Evolutionary conservation across 768 basidiomycete species (phyloP), one percentile per base, ranked within the genome.

Genomic region (Sistotremastrum suecicum): DNA sequence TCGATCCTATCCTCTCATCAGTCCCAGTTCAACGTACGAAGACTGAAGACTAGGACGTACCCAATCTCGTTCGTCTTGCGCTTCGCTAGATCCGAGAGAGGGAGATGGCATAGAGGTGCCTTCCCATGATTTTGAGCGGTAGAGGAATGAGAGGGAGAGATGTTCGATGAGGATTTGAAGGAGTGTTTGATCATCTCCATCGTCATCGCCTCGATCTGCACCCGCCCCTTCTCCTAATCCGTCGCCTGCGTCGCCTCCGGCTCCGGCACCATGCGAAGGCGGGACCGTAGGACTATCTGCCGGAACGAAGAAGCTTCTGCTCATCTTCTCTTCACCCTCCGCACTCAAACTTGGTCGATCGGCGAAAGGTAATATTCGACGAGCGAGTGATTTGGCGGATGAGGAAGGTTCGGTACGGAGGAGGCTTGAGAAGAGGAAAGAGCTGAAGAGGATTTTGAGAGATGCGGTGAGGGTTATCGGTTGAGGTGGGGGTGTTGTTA

Each of bases 141-240:
- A 83, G 40, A 98, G 63, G 52, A 91, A 73, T 2, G 88, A 78
- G 46, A 98, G 69, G 37, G 91, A 88, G 28, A 98, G 66, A 58
- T 95, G 90, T 49, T 97, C 95, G 39, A 80, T 80, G 12, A 98
- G 66, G n/a, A 83, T 74, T 45, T 88, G 81, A 7, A 99, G 70
- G 34, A 99, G 65, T 0, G 74, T 75, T 52, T 87, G 80, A 39
- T 65, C 65, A 7, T 61, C 62, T 40, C 70, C 69, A 35, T 68
- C 68, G 20, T 20, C 20, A 20, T 20, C 20, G 43, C 63, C 58
- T n/a, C 51, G 47, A 8, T 47, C 53, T 38, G 32, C 44, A 36
- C 38, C 12, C 77, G 75, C 29, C 64, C 70, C 32, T 79, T 79
- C 42, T 83, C 78, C 39, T 76, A 75, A 5, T 76, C 73, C 32